phyloP scores from a whole-genome alignment of 352 stramenopile genomes.

The Globisporangium radiosum region DNA sequence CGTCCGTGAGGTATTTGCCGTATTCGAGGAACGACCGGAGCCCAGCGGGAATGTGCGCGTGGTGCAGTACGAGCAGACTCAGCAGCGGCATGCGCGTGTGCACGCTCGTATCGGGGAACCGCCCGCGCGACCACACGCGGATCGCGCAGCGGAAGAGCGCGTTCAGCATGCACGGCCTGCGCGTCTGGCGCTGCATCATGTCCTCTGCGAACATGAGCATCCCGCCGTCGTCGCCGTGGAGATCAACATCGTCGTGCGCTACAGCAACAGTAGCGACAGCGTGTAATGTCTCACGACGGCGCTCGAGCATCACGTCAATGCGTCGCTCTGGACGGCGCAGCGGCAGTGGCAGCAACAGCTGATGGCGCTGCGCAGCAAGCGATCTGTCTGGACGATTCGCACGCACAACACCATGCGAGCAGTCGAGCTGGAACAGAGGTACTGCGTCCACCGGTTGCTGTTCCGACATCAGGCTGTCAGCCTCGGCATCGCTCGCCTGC shows the following conservation, averaged over 20 bases:
- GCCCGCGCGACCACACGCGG: constrained; percentile 30
- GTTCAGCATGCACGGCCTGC: constrained; percentile 12
- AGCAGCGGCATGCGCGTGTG: constrained; percentile 22
- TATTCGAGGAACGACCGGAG: constrained; percentile 66
- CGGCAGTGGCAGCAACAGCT: not conserved
- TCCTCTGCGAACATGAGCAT: constrained; percentile 1
- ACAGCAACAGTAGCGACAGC: constrained; percentile 5
- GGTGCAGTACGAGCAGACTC: constrained; percentile 25
- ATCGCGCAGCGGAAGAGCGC: constrained; percentile 37
- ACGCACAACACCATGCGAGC: constrained; percentile 6
- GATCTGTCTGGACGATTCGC: not conserved
- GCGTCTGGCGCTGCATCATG: constrained; percentile 5
- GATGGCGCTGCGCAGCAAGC: too few species aligned
- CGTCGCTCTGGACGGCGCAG: not conserved
- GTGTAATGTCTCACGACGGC: constrained; percentile 12
- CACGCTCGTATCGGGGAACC: constrained; percentile 23
- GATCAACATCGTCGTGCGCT: constrained; percentile 11
- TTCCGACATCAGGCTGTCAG: not conserved
- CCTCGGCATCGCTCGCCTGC: not conserved
- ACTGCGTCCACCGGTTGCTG: not conserved
- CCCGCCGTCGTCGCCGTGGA: not conserved
- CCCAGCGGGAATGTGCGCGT: constrained; percentile 23
- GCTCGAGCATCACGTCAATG: constrained; percentile 13
- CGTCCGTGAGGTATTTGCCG: constrained; percentile 46
- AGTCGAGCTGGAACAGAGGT: constrained; percentile 15